These are phyloP conservation scores for Cephaloascus albidus DNA, from an alignment of 805 yeast genomes.

Conservation along the genomic window DNA sequence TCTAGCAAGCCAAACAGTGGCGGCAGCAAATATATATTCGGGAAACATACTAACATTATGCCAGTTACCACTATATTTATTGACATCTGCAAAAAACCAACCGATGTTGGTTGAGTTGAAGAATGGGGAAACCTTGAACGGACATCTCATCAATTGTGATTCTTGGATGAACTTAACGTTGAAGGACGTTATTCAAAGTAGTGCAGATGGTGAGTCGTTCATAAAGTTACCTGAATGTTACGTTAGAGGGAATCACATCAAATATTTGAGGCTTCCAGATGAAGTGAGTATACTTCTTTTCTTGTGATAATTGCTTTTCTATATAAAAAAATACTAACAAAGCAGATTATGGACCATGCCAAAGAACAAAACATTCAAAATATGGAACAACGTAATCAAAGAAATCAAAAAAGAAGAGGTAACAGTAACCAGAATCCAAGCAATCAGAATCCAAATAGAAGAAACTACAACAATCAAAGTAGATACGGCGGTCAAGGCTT, in stretches of 20 bases:
- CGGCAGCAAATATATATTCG: too few relatives aligned
- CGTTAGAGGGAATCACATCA: conserved; percentile 79
- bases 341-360: conserved; percentile 56
- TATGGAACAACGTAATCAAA: conserved; percentile 39
- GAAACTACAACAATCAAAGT: conserved; percentile 14
- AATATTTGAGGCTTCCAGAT: conserved; percentile 67
- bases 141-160: conserved; percentile 78
- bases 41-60: conserved; percentile 3
- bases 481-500: too few relatives aligned
- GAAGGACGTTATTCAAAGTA: conserved; percentile 61
- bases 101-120: conserved; percentile 84
- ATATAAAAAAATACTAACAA: conserved; percentile 2
- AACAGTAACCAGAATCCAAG: conserved; percentile 21
- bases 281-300: conserved; percentile 19
- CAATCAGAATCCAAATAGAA: conserved; percentile 13
- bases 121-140: conserved; percentile 83
- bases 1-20: too few relatives aligned
- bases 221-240: conserved; percentile 64
- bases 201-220: conserved; percentile 51
- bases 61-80: conserved; percentile 83
- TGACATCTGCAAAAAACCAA: conserved; percentile 86
- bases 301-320: not conserved
- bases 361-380: conserved; percentile 52
- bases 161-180: conserved; percentile 93
- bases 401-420: conserved; percentile 32